Base-by-base conservation (phyloP, 108 stramenopile species). In the Phaeodactylum tricornutum region DNA sequence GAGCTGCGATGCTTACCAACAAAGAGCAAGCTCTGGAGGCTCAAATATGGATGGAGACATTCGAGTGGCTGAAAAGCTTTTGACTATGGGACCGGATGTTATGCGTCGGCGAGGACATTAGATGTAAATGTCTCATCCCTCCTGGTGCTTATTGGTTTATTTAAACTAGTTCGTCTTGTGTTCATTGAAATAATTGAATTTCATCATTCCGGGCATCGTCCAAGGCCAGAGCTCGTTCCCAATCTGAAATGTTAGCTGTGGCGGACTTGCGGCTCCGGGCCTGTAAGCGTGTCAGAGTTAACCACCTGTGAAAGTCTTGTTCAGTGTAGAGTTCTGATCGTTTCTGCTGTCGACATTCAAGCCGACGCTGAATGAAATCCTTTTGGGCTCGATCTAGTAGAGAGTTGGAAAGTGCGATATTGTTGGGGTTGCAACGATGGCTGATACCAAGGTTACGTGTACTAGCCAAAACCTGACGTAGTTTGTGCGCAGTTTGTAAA, bases 1-100 rank as follows among this genome's bases (percentile, higher is more conserved):
- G 15, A 84, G 84, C 54, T 91, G 88, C 41, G 88, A 91, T 63
- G 64, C 80, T n/a, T 91, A 84, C 51, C 74, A 77, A 39, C 88
- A 91, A 57, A 70, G 88, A 25, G 83, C 78, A 52, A 76, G 72
- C 45, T 61, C 65, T 2, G 53, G 55, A 25, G 79, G 64, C 30
- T 43, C 55, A 7, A 51, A 31, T 9, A 52, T 58, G 23, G 36
- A 35, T 33, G 88, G 88, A 3, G 88, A 91, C 49, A 46, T 63
- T 7, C 69, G 84, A 7, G 57, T 91, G 22, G 55, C 77, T 23
- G 63, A 79, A 3, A 74, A 86, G 29, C 61, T 91, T 29, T 79
- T 83, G 74, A 63, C 73, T 22, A 38, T 91, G 24, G 88, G 88
- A 14, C 88, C 84, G 16, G 88, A 91, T 49, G 61, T 91, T 34